Percentiles rank a stretch among this genome's conserved stretches.
These are phyloP conservation scores for Trypanosoma grayi DNA, from an alignment of 208 protist species.

Conservation along the genomic window DNA sequence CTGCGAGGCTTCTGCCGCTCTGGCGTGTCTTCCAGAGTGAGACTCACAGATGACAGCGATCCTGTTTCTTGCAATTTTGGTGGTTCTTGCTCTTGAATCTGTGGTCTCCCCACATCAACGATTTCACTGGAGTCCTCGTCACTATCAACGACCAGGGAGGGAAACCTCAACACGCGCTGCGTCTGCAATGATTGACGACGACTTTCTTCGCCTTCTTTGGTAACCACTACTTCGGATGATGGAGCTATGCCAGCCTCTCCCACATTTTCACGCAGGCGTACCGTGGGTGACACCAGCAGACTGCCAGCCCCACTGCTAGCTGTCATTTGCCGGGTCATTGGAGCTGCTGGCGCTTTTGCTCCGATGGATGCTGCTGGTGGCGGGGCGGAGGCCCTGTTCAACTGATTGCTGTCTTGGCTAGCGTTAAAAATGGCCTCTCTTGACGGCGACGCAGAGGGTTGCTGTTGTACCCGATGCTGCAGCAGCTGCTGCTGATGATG, in stretches of 20 bases:
- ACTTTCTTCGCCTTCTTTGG: slow-evolving; percentile 9
- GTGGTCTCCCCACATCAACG: not conserved
- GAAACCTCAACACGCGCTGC: slow-evolving; percentile 19
- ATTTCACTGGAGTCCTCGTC: slow-evolving; percentile 26
- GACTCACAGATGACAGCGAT: too few species aligned
- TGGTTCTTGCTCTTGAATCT: not conserved
- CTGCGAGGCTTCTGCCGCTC: not conserved
- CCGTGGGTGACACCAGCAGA: slow-evolving; percentile 22
- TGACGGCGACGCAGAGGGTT: too few species aligned
- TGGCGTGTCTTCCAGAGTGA: not conserved
- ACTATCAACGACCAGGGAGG: slow-evolving; percentile 24
- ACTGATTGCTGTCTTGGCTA: too few species aligned
- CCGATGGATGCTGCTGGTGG: not conserved
- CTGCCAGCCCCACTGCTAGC: slow-evolving; percentile 5
- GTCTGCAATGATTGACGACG: not conserved
- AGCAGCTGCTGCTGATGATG: slow-evolving; percentile 8
- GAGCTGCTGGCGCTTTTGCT: too few species aligned
- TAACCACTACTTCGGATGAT: not conserved
- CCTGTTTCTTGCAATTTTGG: too few species aligned
- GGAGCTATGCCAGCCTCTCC: slow-evolving; percentile 20
- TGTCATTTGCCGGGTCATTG: too few species aligned
- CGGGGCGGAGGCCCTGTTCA: too few species aligned
- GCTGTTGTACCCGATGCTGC: not conserved
- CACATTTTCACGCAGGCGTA: slow-evolving; percentile 18
- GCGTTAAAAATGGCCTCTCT: not conserved